phyloP scores from a whole-genome alignment of 495 filamentous ascomycete species.

The Xylaria acuta region DNA sequence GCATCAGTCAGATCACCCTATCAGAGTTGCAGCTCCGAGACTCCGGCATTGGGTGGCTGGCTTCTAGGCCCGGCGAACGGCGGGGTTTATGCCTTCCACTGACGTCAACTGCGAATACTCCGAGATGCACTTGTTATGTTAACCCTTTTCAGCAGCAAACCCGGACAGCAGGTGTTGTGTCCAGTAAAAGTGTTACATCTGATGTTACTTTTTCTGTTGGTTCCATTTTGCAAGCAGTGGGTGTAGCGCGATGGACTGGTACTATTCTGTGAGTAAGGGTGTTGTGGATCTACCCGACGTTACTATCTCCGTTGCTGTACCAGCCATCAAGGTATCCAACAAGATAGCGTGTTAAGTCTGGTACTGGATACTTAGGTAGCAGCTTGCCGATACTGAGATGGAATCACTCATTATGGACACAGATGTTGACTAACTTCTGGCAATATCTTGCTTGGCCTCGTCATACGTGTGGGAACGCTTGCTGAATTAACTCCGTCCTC shows the following conservation, averaged over 20 bases:
- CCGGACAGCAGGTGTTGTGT: neutral
- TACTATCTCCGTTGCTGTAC: too few relatives aligned
- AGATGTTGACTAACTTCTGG: neutral
- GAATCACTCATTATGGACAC: neutral
- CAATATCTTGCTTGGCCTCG: neutral
- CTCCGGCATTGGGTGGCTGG: neutral
- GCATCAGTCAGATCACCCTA: neutral
- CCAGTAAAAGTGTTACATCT: neutral
- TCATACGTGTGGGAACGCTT: neutral
- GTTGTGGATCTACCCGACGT: too few relatives aligned
- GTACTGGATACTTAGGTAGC: neutral
- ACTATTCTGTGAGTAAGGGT: too few relatives aligned
- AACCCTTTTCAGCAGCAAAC: neutral
- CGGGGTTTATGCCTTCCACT: neutral
- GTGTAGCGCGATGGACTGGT: neutral
- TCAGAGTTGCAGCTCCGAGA: slow-evolving; percentile 8
- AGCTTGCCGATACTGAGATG: neutral
- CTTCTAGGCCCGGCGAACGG: neutral
- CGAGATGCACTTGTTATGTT: slow-evolving; percentile 4
- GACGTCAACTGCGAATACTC: slow-evolving; percentile 20
- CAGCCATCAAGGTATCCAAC: too few relatives aligned
- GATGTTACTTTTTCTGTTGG: neutral
- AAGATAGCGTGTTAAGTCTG: neutral
- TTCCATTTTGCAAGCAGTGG: neutral
- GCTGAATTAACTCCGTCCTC: neutral